These are phyloP conservation scores for Austroboletus rostrupii DNA, from an alignment of 1,284 basidiomycete genomes.

Conservation along the genomic window DNA sequence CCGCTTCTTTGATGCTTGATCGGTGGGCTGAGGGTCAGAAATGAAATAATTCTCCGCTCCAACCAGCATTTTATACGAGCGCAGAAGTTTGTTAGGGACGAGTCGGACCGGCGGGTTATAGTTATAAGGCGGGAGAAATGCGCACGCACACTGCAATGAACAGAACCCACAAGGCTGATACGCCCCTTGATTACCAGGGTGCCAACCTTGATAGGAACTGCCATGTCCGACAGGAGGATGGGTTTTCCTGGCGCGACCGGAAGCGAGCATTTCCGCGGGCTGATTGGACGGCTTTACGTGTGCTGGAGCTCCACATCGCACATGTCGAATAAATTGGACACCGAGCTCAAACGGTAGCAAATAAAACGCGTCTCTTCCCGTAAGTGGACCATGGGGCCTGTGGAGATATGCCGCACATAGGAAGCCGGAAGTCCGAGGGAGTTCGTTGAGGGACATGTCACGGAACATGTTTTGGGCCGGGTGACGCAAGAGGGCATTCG, in stretches of 20 bases:
- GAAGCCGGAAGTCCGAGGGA: neutral
- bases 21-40: neutral
- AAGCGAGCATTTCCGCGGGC: neutral
- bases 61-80: neutral
- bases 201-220: neutral
- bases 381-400: neutral
- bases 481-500: no score
- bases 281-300: neutral
- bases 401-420: neutral
- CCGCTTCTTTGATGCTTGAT: neutral
- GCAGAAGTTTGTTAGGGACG: neutral
- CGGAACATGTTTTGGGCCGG: no score
- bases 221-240: neutral
- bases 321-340: neutral
- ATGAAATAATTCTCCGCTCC: neutral
- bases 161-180: neutral
- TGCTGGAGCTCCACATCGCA: neutral
- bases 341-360: neutral
- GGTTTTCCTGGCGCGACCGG: no score
- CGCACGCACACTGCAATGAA: neutral
- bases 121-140: neutral
- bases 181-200: neutral
- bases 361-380: neutral
- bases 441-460: neutral
- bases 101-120: neutral